Evolutionary conservation across 352 stramenopile species (phyloP).

Genomic region (Elongisporangium anandrum): DNA sequence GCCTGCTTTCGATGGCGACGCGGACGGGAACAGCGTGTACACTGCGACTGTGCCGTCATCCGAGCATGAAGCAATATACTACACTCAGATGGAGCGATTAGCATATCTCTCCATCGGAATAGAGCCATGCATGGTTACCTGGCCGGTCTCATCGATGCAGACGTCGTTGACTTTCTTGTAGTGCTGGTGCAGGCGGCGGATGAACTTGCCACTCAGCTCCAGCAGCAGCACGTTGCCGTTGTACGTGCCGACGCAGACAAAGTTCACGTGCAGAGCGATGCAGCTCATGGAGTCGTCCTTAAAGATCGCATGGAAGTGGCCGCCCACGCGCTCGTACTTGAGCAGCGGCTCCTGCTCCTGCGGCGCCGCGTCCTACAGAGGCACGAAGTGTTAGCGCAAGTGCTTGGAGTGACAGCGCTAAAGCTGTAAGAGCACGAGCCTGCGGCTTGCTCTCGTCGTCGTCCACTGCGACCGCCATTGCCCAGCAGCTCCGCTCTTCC

Average conservation of each 20-base stretch:
- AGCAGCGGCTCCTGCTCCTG: constrained; percentile 59
- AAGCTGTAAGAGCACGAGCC: background rate
- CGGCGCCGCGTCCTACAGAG: background rate
- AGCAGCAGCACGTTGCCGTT: constrained; percentile 77
- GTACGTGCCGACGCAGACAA: constrained; percentile 72
- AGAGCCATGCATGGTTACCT: constrained; percentile 13
- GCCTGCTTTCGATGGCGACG: constrained; percentile 1
- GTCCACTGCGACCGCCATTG: background rate
- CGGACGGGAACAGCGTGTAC: constrained; percentile 61
- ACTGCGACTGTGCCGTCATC: constrained; percentile 81
- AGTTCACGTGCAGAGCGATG: constrained; percentile 79
- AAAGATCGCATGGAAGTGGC: constrained; percentile 83
- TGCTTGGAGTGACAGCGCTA: background rate
- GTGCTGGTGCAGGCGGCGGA: constrained; percentile 79
- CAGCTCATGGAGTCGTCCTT: constrained; percentile 84
- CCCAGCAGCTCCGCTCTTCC: background rate
- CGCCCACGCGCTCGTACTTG: constrained; percentile 85
- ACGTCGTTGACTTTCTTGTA: constrained; percentile 88
- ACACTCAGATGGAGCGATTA: background rate
- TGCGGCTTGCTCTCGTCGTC: background rate
- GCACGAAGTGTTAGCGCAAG: background rate
- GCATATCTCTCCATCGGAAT: background rate
- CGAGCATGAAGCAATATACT: constrained; percentile 84
- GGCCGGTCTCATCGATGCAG: constrained; percentile 78
- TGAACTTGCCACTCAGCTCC: constrained; percentile 71